Evolutionary conservation across 2,329 filamentous ascomycete genomes (phyloP), one percentile per base, ranked within the genome.

Genomic region (Diplodia seriata): DNA sequence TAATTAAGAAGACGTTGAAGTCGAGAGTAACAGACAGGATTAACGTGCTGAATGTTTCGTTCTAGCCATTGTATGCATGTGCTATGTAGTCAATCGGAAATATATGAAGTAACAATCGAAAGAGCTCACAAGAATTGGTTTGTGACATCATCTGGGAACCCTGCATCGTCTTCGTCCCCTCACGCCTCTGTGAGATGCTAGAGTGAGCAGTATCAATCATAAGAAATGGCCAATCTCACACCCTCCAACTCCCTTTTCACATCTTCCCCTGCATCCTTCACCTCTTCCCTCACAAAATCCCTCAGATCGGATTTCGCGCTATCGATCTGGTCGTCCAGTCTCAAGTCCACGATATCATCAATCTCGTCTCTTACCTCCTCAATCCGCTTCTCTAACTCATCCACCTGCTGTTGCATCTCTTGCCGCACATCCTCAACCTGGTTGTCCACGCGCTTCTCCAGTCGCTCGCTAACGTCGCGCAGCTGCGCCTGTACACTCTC

Each of bases 281-380:
- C 56, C n/a, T 61, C 36, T 5, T 61, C 56, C 20, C 36, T 29
- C 11, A 43, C 40, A 26, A 47, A 43, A 26, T 61, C 56, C 40
- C 26, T n/a, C 56, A 61, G 36, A 18, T 40, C 56, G 1, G 40
- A 36, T 12, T 23, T 31, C 11, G 36, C 57, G 9, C 29, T 40
- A 11, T 49, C 36, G 8, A 47, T 36, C 38, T 31, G 23, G n/a
- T 62, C 57, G 15, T 62, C 57, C 38, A 49, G 1, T n/a, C n/a
- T 15, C 23, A 47, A 40, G n/a, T 47, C 57, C 38, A 62, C 15
- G 6, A 31, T n/a, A 8, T 62, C 57, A 4, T 5, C 57, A 2
- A 15, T 40, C 38, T 62, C 57, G 12, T 62, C 38, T 23, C 29
- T 23, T 26, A 49, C 57, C 20, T 62, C 57, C 57, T 62, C 38